Evolutionary conservation across 2,329 filamentous ascomycete species (phyloP).

Genomic region (Paecilomyces fulvus): DNA sequence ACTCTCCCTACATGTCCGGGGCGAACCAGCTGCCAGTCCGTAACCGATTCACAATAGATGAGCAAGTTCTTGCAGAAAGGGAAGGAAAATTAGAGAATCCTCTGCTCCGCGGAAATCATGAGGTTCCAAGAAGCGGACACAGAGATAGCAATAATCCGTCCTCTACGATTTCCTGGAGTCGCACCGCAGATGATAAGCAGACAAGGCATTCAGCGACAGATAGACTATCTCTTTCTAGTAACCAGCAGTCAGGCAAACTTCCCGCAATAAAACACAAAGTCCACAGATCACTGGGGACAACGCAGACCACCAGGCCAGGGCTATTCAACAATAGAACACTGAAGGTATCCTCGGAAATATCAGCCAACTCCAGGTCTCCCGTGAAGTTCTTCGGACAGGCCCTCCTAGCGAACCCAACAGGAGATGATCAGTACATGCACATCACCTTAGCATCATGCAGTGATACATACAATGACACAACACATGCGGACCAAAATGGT

Average conservation of each 20-base stretch:
- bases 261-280: not conserved
- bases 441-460: too few relatives aligned
- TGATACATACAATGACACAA: not conserved
- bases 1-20: not conserved
- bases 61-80: conserved; percentile 17
- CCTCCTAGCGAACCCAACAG: not conserved
- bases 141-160: not conserved
- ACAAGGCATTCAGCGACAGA: not conserved
- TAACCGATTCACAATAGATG: conserved; percentile 18
- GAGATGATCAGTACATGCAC: not conserved
- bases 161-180: not conserved
- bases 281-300: not conserved
- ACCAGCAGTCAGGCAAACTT: not conserved
- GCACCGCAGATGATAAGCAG: not conserved
- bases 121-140: not conserved
- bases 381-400: not conserved
- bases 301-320: not conserved
- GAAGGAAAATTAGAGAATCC: not conserved
- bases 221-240: not conserved
- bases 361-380: not conserved
- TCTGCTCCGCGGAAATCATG: not conserved
- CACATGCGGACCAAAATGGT: not conserved
- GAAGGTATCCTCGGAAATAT: not conserved
- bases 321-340: not conserved
- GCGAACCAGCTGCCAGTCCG: not conserved